Conservation (phyloP, 768 basidiomycete genomes). For the Atractiella rhizophila region DNA sequence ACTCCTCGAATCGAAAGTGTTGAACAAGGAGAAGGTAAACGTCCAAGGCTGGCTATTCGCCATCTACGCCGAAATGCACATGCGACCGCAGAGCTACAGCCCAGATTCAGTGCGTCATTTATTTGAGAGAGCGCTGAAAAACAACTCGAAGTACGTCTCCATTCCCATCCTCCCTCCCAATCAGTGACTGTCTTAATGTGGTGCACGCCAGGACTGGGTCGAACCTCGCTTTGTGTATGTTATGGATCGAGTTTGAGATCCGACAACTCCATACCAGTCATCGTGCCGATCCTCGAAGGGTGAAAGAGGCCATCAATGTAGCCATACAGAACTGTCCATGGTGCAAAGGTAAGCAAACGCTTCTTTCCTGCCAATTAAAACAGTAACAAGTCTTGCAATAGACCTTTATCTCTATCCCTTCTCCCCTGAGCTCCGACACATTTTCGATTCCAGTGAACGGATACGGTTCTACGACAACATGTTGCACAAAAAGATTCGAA, state of each 20-base stretch:
- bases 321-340: constrained; percentile 21
- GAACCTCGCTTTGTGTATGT: constrained; percentile 20
- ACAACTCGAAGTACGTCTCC: constrained; percentile 13
- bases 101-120: constrained; percentile 21
- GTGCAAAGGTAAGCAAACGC: constrained; percentile 22
- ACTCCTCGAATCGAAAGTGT: no score
- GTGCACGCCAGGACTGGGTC: constrained; percentile 15
- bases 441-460: constrained; percentile 21
- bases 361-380: neutral
- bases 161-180: neutral
- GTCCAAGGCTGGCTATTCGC: constrained; percentile 17
- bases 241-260: constrained; percentile 24
- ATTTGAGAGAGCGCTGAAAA: constrained; percentile 20
- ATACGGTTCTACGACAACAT: constrained; percentile 22
- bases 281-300: no score
- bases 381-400: constrained; percentile 1
- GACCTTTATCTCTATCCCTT: constrained; percentile 24
- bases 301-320: constrained; percentile 20
- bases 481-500: constrained; percentile 22
- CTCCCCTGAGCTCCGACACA: constrained; percentile 17
- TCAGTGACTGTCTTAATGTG: neutral
- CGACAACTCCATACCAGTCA: no score
- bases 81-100: constrained; percentile 13
- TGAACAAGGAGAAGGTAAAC: constrained; percentile 6
- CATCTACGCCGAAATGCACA: constrained; percentile 16